These are phyloP conservation scores for Fusarium sp. DNA, from an alignment of 2,329 filamentous ascomycete genomes.

Conservation along the genomic window DNA sequence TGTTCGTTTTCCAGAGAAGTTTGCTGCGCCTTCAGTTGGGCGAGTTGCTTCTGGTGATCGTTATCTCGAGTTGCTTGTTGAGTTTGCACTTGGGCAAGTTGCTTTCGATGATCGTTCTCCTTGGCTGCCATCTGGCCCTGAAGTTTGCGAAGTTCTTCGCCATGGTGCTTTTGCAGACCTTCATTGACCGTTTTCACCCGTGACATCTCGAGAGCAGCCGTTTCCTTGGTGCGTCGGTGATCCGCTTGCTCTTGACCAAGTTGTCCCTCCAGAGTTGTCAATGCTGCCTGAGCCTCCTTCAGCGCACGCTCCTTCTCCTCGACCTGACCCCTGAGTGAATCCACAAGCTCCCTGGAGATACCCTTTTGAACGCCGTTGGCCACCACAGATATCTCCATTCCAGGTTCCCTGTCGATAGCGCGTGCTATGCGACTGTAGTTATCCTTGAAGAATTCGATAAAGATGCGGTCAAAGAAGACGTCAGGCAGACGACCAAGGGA, in stretches of 20 bases:
- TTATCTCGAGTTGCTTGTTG: constrained; percentile 44
- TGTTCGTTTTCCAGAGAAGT: constrained; percentile 46
- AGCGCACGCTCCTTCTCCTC: constrained; percentile 70
- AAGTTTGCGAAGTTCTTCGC: constrained; percentile 64
- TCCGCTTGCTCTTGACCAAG: constrained; percentile 77
- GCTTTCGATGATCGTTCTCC: constrained; percentile 46
- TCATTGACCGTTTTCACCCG: constrained; percentile 71
- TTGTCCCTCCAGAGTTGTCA: constrained; percentile 58
- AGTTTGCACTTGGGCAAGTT: constrained; percentile 42
- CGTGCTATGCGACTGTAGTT: constrained; percentile 87
- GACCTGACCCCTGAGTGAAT: constrained; percentile 79
- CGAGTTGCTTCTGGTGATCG: constrained; percentile 42
- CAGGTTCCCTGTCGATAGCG: constrained; percentile 90
- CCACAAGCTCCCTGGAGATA: constrained; percentile 91
- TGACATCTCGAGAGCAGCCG: constrained; percentile 51
- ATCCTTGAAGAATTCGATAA: constrained; percentile 94
- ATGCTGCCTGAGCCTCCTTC: constrained; percentile 56
- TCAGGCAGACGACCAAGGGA: constrained; percentile 68
- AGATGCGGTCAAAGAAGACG: constrained; percentile 83
- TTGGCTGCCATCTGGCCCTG: constrained; percentile 44
- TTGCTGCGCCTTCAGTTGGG: constrained; percentile 36
- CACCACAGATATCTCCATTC: constrained; percentile 81
- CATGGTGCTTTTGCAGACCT: constrained; percentile 72
- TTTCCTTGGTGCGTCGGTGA: constrained; percentile 69
- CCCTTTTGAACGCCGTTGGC: constrained; percentile 84